These are phyloP conservation scores for Eucalyptus guilfoylei DNA, from an alignment of 345 rosid species.

Conservation along the genomic window DNA sequence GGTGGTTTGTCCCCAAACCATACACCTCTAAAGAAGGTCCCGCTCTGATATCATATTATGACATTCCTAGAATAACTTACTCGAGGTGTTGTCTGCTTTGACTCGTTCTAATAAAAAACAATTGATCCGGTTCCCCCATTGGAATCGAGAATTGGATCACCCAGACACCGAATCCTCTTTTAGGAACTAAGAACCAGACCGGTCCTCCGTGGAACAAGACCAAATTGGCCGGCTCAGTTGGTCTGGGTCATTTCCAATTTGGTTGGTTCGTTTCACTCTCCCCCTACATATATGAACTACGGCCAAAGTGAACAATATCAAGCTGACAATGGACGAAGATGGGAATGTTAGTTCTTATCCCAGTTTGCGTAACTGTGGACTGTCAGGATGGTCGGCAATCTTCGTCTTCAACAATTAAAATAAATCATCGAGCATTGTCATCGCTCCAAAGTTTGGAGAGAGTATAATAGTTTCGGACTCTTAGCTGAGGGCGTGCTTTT, in stretches of 20 bases:
- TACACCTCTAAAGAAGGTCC: background rate
- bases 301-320: background rate
- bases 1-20: background rate
- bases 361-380: background rate
- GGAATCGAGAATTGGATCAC: background rate
- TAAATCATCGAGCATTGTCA: background rate
- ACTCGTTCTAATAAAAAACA: no score
- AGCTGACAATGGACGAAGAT: background rate
- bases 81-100: background rate
- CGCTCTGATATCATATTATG: background rate
- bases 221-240: rapidly evolving
- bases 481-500: background rate
- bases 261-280: background rate
- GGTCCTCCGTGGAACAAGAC: background rate
- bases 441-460: background rate
- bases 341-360: background rate
- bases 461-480: background rate
- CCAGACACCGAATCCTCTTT: background rate
- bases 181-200: background rate
- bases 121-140: background rate
- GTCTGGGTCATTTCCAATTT: no score
- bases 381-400: background rate
- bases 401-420: background rate
- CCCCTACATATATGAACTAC: background rate
- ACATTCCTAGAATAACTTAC: no score